Evolutionary conservation across 768 basidiomycete species (phyloP), one percentile per base, ranked within the genome.

Genomic region (Panus rudis): DNA sequence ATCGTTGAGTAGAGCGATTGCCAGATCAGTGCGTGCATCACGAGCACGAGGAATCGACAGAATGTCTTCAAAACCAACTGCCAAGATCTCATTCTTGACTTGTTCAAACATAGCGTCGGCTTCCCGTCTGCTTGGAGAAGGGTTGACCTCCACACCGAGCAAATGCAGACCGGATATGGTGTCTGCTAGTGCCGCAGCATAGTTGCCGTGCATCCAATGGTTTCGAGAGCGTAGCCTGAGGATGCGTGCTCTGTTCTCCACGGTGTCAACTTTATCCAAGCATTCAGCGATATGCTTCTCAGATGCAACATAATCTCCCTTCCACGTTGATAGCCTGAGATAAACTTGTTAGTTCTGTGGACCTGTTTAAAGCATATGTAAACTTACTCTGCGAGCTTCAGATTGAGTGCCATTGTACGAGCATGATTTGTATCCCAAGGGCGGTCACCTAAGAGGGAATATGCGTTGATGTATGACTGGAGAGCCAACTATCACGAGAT

Each of bases 81-180:
- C 76, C 35, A 84, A 60, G 34, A 86, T 81, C 54, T 82, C 78
- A 48, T 79, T 79, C 56, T 79, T 81, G 43, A 84, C 77, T 52
- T 75, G 69, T 44, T 84, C 79, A 51, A 84, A 84, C 71, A 81
- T 73, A n/a, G 57, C 47, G 53, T 82, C 77, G 11, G 75, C 78
- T 46, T 79, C 75, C 38, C 69, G 63, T 21, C 68, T 59, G 2
- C 72, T 72, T 1, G 80, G 79, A 0, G 71, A 53, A 0, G 73
- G 54, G 49, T 77, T 72, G 27, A 85, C 60, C 21, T 80, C 78
- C 6, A 85, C 71, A 1, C 79, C 81, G 14, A 87, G 67, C 1
- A 75, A 59, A 49, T 72, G 74, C 23, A 86, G 65, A 11, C 81
- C 84, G 12, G 63, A 52, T 13, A 83, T 61, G 0, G 75, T 84